These are phyloP conservation scores for Coemansia sp. DNA, from an alignment of 192 early-diverging fungal species.

Conservation along the genomic window DNA sequence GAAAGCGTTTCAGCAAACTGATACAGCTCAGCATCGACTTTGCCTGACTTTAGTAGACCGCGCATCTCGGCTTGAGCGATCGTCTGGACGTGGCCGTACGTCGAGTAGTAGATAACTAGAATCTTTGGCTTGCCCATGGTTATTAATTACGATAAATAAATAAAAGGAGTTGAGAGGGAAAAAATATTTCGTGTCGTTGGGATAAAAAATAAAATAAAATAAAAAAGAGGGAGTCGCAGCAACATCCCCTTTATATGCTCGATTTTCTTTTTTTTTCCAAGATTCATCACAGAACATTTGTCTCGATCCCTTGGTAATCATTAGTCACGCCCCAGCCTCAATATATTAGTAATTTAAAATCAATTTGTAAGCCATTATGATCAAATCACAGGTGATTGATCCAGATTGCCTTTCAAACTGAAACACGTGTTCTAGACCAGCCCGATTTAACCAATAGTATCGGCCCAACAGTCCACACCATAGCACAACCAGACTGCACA, in stretches of 20 bases:
- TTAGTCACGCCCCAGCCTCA: not conserved
- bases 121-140: slow-evolving; percentile 36
- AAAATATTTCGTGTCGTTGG: not conserved
- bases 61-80: slow-evolving; percentile 61
- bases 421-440: too few relatives aligned
- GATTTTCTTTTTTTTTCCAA: not conserved
- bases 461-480: too few relatives aligned
- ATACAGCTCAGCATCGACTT: slow-evolving; percentile 56
- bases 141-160: not conserved
- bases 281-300: not conserved
- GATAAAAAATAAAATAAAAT: not conserved
- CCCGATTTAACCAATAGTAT: too few relatives aligned
- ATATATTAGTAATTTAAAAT: not conserved
- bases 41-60: slow-evolving; percentile 58
- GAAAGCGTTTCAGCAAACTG: slow-evolving; percentile 65
- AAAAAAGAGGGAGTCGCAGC: not conserved
- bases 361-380: not conserved
- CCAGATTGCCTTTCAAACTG: too few relatives aligned
- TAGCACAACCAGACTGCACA: too few relatives aligned
- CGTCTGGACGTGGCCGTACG: slow-evolving; percentile 69
- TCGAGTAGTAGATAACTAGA: slow-evolving; percentile 69
- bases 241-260: not conserved
- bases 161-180: not conserved
- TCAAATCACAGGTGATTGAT: not conserved
- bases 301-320: not conserved